These are phyloP conservation scores for Penicillium sp. DNA, from an alignment of 2,329 filamentous ascomycete species.

Conservation along the genomic window DNA sequence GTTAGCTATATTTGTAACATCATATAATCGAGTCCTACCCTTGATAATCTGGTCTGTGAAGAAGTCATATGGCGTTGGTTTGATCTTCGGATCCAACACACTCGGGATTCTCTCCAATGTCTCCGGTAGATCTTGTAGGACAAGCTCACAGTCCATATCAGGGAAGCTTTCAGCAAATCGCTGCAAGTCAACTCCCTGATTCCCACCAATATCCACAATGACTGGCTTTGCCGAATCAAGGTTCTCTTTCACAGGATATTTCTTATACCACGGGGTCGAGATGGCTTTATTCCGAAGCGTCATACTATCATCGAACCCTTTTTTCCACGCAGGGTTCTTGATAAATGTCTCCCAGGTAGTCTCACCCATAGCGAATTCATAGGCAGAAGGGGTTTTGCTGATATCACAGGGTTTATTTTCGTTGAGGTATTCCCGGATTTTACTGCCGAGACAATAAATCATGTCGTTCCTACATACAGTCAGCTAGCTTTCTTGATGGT, in stretches of 20 bases:
- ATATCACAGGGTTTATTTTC: background rate
- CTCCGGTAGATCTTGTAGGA: background rate
- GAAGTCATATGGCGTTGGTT: background rate
- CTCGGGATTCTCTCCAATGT: background rate
- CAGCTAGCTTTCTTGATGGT: background rate
- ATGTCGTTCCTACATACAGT: background rate
- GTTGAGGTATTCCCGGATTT: background rate
- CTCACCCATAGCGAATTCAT: background rate
- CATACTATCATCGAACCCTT: background rate
- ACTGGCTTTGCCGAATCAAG: background rate
- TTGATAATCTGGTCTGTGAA: background rate
- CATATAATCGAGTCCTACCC: background rate
- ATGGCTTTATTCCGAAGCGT: background rate
- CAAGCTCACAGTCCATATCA: background rate
- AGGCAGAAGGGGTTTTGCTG: background rate
- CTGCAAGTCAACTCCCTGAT: background rate
- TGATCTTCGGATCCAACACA: background rate
- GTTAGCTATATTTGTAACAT: background rate
- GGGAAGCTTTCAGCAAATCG: background rate
- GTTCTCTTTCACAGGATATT: background rate
- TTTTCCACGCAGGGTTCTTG: background rate
- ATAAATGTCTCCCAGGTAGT: background rate
- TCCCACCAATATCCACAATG: background rate
- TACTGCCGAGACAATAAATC: background rate
- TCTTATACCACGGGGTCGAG: background rate